Evolutionary conservation across 1,139 yeast species (phyloP), one percentile per base, ranked within the genome.

Genomic region (Pichia sp.): DNA sequence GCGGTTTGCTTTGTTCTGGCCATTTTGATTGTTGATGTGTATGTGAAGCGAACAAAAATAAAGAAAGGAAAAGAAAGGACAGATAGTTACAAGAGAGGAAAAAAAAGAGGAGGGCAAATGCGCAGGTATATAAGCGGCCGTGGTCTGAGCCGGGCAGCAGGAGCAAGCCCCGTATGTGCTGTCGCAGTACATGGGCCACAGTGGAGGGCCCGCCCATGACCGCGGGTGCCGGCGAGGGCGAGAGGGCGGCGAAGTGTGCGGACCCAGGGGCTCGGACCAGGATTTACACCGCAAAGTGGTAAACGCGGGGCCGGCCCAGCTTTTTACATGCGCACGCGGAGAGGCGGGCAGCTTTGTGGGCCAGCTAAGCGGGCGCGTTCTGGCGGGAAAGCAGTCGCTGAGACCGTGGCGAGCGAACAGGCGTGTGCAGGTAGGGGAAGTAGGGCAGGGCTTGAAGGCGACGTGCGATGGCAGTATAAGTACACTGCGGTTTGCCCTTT

Each of bases 1-100:
- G 97, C 97, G 65, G 97, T 90, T 83, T 92, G 96, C 80, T 92
- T 90, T 64, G 97, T 90, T 87, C 97, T 90, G 75, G 97, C 97
- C 97, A 90, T 90, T 76, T 38, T 56, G 44, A 10, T 47, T 11
- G 63, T 75, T 61, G 47, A 54, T 13, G 8, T 3, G 26, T 10
- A 19, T 26, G 47, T 26, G 13, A 13, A 29, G 31, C 3, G 15
- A 5, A 15, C 30, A 26, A 16, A 41, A 13, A 23, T 29, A 19
- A 11, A n/a, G 31, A 19, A 32, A 47, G 23, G n/a, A 16, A 11
- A 42, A 49, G 16, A 30, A 16, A 38, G 26, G 13, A 36, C 26
- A 41, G 26, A n/a, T 5, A 19, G 32, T 3, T 1, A 31, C 11
- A 31, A 15, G 13, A 43, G 36, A 43, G 19, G 6, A 34, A 43